A percentile compares a stretch with the other conserved stretches of the same genome.
These are phyloP conservation scores for Cryptosporidium viatorum DNA, from an alignment of 169 alveolate genomes.

Conservation along the genomic window DNA sequence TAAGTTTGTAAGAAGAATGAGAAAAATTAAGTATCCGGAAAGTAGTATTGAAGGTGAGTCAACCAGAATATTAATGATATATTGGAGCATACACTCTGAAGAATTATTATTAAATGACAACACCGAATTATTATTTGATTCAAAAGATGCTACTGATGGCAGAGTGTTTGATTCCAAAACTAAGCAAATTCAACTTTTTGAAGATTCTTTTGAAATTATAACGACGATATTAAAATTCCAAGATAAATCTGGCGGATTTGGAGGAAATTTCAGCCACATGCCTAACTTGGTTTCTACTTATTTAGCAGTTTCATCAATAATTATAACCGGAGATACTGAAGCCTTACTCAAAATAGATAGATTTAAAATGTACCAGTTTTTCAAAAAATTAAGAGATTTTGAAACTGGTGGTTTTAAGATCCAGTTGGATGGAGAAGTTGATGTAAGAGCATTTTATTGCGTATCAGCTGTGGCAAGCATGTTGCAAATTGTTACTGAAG, in stretches of 20 bases:
- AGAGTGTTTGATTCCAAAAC: neutral
- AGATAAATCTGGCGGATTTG: slow-evolving; percentile 88
- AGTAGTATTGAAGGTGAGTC: slow-evolving; percentile 46
- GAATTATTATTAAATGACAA: slow-evolving; percentile 18
- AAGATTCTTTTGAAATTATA: slow-evolving; percentile 73
- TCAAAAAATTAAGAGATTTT: slow-evolving; percentile 85
- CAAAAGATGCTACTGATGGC: neutral
- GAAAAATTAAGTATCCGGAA: slow-evolving; percentile 3
- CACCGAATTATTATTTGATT: neutral
- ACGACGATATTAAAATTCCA: slow-evolving; percentile 74
- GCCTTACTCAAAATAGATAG: slow-evolving; percentile 87
- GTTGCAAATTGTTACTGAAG: slow-evolving; percentile 88
- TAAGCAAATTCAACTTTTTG: neutral
- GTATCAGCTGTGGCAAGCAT: slow-evolving; percentile 92
- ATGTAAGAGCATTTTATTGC: slow-evolving; percentile 94
- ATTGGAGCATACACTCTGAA: slow-evolving; percentile 73
- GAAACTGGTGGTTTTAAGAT: slow-evolving; percentile 90
- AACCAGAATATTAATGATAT: slow-evolving; percentile 58
- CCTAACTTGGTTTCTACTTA: slow-evolving; percentile 93
- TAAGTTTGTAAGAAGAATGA: slow-evolving; percentile 56
- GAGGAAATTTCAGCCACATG: slow-evolving; percentile 90
- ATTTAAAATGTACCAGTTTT: slow-evolving; percentile 87
- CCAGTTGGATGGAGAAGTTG: slow-evolving; percentile 95
- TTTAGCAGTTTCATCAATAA: slow-evolving; percentile 87
- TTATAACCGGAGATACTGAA: slow-evolving; percentile 81